phyloP scores from a whole-genome alignment of 306 rosid genomes.

The Sphenostylis stenocarpa region DNA sequence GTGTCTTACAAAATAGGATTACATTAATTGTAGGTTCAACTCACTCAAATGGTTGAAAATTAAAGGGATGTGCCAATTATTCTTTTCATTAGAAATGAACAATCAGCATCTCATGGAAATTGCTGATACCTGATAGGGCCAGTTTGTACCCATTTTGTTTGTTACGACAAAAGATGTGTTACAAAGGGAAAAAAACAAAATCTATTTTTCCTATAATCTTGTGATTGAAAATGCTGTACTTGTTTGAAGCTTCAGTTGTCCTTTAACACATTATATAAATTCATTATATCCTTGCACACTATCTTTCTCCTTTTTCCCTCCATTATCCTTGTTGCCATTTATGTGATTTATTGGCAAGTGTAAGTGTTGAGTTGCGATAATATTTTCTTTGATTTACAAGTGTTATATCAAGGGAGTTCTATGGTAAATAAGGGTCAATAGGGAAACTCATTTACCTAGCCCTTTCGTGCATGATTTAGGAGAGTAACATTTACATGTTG shows the following conservation, averaged over 20 bases:
- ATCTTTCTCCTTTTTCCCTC: not conserved
- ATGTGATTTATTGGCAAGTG: not conserved
- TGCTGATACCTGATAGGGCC: slow-evolving; percentile 4
- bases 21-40: not conserved
- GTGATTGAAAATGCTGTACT: not conserved
- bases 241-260: not conserved
- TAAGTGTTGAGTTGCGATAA: no score
- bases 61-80: not conserved
- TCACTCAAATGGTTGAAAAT: not conserved
- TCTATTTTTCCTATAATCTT: not conserved
- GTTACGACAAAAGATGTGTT: not conserved
- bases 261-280: not conserved
- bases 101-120: not conserved
- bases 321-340: not conserved
- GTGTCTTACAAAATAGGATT: not conserved
- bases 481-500: no score
- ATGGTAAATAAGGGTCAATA: no score
- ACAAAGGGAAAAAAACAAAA: not conserved
- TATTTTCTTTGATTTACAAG: no score
- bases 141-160: slow-evolving; percentile 4
- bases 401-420: no score
- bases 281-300: not conserved
- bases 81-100: slow-evolving; percentile 24
- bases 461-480: no score
- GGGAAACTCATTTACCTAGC: no score